These are phyloP conservation scores for Aspergillus cristatus DNA, from an alignment of 495 filamentous ascomycete genomes.

Conservation along the genomic window DNA sequence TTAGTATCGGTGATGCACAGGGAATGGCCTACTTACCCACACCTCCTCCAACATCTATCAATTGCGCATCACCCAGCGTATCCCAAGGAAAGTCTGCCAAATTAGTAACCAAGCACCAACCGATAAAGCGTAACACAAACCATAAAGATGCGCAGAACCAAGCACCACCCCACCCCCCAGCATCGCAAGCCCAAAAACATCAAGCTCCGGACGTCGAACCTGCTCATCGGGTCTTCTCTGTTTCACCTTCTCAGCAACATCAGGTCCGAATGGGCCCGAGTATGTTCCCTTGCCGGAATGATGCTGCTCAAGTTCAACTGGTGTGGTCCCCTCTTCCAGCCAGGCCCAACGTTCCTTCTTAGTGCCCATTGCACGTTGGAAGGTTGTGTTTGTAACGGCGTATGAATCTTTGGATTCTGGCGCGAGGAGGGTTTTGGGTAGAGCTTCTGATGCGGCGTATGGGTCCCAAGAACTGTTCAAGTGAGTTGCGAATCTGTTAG, in stretches of 20 bases:
- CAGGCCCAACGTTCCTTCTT: conserved; percentile 25
- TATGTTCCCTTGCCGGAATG: not conserved
- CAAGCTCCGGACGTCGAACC: conserved; percentile 19
- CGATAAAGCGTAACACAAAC: conserved; percentile 1
- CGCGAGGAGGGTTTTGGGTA: conserved; percentile 21
- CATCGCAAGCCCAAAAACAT: conserved; percentile 23
- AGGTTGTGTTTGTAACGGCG: conserved; percentile 18
- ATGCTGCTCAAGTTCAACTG: not conserved
- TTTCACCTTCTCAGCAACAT: too few species aligned
- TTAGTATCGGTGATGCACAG: too few species aligned
- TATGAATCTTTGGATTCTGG: conserved; percentile 17
- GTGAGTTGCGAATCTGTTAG: conserved; percentile 2
- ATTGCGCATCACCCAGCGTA: conserved; percentile 18
- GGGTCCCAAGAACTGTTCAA: conserved; percentile 5
- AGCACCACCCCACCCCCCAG: conserved; percentile 22
- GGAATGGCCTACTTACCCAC: conserved; percentile 1
- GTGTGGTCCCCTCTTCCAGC: conserved; percentile 16
- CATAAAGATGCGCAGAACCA: conserved; percentile 22
- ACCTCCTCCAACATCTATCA: conserved; percentile 35
- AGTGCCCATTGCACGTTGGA: conserved; percentile 21
- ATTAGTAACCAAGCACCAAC: too few species aligned
- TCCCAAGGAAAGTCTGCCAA: conserved; percentile 33
- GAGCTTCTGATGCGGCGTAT: conserved; percentile 20
- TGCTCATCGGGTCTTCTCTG: conserved; percentile 3
- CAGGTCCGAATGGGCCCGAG: not conserved